Evolutionary conservation across 1,284 basidiomycete genomes (phyloP), one percentile per base, ranked within the genome.

Genomic region (Ustilago curta): DNA sequence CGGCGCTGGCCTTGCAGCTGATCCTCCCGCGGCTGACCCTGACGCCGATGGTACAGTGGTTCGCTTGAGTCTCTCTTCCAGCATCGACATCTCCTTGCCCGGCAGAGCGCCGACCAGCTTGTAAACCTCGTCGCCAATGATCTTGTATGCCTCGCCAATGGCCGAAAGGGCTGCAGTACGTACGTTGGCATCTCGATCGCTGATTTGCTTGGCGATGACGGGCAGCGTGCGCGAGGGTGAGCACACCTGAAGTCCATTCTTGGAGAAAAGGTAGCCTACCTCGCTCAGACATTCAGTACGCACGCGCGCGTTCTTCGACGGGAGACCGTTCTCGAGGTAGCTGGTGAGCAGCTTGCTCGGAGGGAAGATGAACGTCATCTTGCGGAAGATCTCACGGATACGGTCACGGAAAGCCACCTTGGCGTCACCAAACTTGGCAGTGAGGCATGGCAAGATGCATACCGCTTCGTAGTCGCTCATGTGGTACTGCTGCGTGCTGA

Each of bases 221-320:
- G 93, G 91, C 81, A 96, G 91, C 3, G 93, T 91, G 81, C 93
- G 94, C 49, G 81, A 74, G 57, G 91, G 83, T 37, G 83, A 91
- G 77, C 92, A 93, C 32, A 92, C 91, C 59, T 89, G 89, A 82
- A 93, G 89, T 12, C 95, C 95, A 40, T 92, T 93, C 59, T 91
- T 91, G 81, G 92, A 92, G 70, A 96, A 86, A 40, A 97, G 87
- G 53, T 87, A 88, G 6, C 89, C 91, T 58, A 96, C 87, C 83
- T 96, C 94, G 71, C 93, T 92, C 51, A 95, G 86, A 35, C 91
- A 88, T 25, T 94, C 93, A 84, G 94, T 91, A 19, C 95, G 90
- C 8, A 93, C 92, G 84, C 95, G 94, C 1, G 94, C 91, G 16
- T 95, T 93, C 85, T 96, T 96, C 6, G 92, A 91, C 82, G 90